Evolutionary conservation across 805 yeast genomes (phyloP).

Genomic region (Myxozyma mucilagina): DNA sequence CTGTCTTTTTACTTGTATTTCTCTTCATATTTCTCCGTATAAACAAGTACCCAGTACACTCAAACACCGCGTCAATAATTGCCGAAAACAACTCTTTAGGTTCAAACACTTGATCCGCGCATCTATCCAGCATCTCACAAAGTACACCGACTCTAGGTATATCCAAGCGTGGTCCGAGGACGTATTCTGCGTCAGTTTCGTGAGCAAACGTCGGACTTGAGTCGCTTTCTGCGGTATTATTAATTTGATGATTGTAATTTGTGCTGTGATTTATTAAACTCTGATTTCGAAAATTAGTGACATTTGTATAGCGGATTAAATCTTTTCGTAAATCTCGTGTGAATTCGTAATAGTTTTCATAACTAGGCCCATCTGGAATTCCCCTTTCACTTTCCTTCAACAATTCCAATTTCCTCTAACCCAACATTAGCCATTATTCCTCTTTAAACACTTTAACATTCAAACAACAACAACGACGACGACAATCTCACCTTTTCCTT

Average conservation of each 20-base stretch:
- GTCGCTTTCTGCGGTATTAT: background rate
- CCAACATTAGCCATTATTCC: background rate
- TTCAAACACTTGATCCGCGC: background rate
- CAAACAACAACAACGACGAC: background rate
- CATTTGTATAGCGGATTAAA: conserved; percentile 1
- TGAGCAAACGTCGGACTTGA: conserved; percentile 4
- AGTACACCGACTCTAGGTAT: conserved; percentile 9
- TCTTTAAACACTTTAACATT: background rate
- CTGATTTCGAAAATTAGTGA: background rate
- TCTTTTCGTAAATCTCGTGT: conserved; percentile 15
- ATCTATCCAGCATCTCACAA: background rate
- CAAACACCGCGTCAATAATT: conserved; percentile 14
- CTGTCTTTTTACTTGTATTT: conserved; percentile 1
- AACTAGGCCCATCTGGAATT: conserved; percentile 4
- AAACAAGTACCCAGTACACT: conserved; percentile 15
- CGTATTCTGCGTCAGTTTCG: conserved; percentile 5
- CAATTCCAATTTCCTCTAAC: conserved; percentile 4
- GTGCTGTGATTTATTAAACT: background rate
- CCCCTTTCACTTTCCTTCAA: conserved; percentile 3
- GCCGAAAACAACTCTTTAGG: conserved; percentile 16
- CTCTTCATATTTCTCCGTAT: conserved; percentile 12
- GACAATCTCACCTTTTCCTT: conserved; percentile 9
- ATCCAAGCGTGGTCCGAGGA: background rate
- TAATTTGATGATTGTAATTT: no score
- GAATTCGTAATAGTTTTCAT: conserved; percentile 14